Percentiles rank a stretch among this genome's conserved stretches.
Conservation (phyloP, 2,329 filamentous ascomycete genomes). For the Ophiosphaerella korrae region DNA sequence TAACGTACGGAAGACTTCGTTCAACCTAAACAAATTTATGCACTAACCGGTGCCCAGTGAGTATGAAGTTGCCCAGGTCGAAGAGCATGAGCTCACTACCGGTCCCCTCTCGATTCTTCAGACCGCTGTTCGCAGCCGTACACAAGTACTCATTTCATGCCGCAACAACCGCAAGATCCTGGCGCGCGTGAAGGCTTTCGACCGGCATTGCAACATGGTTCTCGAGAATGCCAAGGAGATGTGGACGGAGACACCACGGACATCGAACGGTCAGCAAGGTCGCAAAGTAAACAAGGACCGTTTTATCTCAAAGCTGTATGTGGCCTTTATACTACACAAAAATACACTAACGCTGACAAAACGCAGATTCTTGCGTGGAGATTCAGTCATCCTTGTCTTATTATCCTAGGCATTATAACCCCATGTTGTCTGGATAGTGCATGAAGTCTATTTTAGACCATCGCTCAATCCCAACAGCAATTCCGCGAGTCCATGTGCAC, state of each 20-base stretch:
- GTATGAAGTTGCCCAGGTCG: conserved; percentile 84
- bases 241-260: conserved; percentile 93
- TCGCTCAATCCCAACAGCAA: conserved; percentile 81
- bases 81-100: conserved; percentile 79
- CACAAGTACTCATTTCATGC: conserved; percentile 94
- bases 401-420: conserved; percentile 64
- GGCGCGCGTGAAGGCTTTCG: conserved; percentile 96
- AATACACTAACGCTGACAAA: conserved; percentile 16
- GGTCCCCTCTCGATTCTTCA: conserved; percentile 92
- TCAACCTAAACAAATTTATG: neutral
- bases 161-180: conserved; percentile 98
- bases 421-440: conserved; percentile 6
- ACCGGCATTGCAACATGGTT: conserved; percentile 99
- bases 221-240: conserved; percentile 98
- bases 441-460: conserved; percentile 45
- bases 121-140: conserved; percentile 92
- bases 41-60: conserved; percentile 62
- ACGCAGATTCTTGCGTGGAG: conserved; percentile 78
- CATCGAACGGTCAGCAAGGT: conserved; percentile 85
- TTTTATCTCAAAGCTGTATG: conserved; percentile 96
- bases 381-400: conserved; percentile 85
- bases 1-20: conserved; percentile 69
- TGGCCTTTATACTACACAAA: conserved; percentile 21
- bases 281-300: conserved; percentile 94
- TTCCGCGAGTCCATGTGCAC: conserved; percentile 77